Evolutionary conservation across 2,329 filamentous ascomycete species (phyloP), one percentile per base, ranked within the genome.

Genomic region (Venturia nashicola): DNA sequence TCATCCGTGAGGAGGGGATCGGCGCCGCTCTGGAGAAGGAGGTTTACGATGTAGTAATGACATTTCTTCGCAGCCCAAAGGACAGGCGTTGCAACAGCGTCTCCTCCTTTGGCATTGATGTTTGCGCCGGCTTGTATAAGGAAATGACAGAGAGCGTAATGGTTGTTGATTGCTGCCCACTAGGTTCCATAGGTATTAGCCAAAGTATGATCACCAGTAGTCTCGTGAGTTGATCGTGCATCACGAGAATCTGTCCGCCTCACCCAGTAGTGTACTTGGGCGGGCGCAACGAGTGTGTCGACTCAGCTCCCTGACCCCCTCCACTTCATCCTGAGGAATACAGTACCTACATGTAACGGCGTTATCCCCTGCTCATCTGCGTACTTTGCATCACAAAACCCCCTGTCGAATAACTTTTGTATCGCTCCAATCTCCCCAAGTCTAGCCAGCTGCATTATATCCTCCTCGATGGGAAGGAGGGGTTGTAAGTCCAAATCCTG

Each of bases 141-240:
- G 76, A 95, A 97, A 75, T 94, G 93, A 83, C 93, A 97, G 80
- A 97, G 91, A 68, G 90, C 90, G 78, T 93, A 95, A 74, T 97
- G 94, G 73, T 97, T 97, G 79, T 99, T 99, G 75, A 99, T 97
- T 44, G 95, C 91, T 59, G 94, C 94, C 94, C 94, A 99, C 91
- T 99, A 73, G 62, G 69, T 65, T 59, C 9, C 8, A 27, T 3
- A 51, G 42, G 61, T 62, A 57, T 64, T 57, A 65, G 64, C 65
- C 61, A 61, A 20, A 43, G 42, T 57, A 44, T 16, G 0, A 5
- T 27, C 20, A 42, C 46, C 46, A 62, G 7, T 12, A 32, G 18
- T 12, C 11, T 43, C 14, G 40, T 11, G 14, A 42, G 40, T 12
- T 16, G 40, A 42, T 14, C 40, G 7, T 39, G 36, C 12, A 16